These are phyloP conservation scores for Ganoderma meredithae DNA, from an alignment of 1,284 basidiomycete species.

Conservation along the genomic window DNA sequence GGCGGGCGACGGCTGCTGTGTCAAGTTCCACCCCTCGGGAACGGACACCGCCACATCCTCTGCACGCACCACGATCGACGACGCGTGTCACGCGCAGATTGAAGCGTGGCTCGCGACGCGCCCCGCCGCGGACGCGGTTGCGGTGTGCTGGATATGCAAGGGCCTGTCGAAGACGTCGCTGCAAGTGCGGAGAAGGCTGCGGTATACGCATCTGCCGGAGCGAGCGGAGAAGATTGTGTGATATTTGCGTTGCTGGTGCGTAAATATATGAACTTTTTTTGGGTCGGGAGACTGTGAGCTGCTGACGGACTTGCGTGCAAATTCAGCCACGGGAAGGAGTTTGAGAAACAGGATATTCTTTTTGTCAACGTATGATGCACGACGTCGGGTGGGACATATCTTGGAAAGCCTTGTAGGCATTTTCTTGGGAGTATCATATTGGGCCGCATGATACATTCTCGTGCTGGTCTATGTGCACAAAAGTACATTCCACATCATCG, in stretches of 20 bases:
- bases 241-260: conserved; percentile 13
- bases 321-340: conserved; percentile 24
- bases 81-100: conserved; percentile 8
- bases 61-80: conserved; percentile 4
- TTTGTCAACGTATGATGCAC: not conserved
- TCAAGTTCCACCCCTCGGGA: conserved; percentile 15
- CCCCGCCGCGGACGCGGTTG: not conserved
- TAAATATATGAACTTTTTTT: no score
- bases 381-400: no score
- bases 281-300: no score
- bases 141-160: conserved; percentile 17
- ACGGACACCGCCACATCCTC: conserved; percentile 5
- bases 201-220: not conserved
- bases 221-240: conserved; percentile 15
- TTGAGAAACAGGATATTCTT: conserved; percentile 18
- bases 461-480: no score
- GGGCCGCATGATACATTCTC: no score
- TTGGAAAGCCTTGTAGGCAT: no score
- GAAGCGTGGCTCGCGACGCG: conserved; percentile 4
- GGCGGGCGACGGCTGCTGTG: not conserved
- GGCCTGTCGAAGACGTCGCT: not conserved
- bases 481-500: no score
- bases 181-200: not conserved
- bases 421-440: no score
- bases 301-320: no score